Conservation (phyloP, 2,329 filamentous ascomycete species). For the Penicillium sp. region DNA sequence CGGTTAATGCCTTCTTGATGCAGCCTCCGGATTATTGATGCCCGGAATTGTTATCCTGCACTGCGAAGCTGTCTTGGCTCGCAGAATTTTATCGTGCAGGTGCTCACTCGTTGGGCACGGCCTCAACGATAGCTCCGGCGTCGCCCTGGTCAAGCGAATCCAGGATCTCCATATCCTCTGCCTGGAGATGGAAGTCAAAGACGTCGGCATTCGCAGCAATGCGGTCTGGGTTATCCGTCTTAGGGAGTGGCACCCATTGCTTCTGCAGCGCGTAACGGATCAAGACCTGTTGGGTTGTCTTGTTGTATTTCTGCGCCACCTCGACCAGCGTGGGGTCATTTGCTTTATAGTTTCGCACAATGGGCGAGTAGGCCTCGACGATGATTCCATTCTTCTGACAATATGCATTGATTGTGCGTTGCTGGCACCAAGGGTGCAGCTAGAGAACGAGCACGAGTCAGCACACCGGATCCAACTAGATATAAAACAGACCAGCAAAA, state of each 20-base stretch:
- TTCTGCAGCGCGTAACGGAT: conserved; percentile 82
- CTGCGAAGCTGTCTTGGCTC: conserved; percentile 7
- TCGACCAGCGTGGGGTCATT: conserved; percentile 65
- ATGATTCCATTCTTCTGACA: conserved; percentile 53
- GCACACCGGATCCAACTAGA: background rate
- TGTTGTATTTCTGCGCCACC: conserved; percentile 70
- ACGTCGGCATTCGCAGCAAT: conserved; percentile 67
- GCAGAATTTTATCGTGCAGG: background rate
- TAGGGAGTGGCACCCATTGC: conserved; percentile 70
- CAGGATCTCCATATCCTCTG: conserved; percentile 58
- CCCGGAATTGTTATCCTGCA: conserved; percentile 1
- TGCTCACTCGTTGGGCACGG: conserved; percentile 44
- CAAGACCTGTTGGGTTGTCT: conserved; percentile 73
- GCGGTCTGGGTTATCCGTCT: conserved; percentile 67
- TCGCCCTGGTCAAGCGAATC: conserved; percentile 53
- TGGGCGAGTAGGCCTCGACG: conserved; percentile 55
- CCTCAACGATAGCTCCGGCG: conserved; percentile 50
- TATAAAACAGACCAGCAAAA: background rate
- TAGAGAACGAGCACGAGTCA: conserved; percentile 30
- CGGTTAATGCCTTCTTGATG: conserved; percentile 89
- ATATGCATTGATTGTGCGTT: conserved; percentile 59
- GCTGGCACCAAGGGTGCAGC: conserved; percentile 73
- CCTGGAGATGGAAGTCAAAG: conserved; percentile 59
- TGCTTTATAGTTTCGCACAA: conserved; percentile 68
- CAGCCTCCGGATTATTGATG: conserved; percentile 38